Base-by-base conservation (phyloP, 306 rosid species). In the Hippophae tibetana region DNA sequence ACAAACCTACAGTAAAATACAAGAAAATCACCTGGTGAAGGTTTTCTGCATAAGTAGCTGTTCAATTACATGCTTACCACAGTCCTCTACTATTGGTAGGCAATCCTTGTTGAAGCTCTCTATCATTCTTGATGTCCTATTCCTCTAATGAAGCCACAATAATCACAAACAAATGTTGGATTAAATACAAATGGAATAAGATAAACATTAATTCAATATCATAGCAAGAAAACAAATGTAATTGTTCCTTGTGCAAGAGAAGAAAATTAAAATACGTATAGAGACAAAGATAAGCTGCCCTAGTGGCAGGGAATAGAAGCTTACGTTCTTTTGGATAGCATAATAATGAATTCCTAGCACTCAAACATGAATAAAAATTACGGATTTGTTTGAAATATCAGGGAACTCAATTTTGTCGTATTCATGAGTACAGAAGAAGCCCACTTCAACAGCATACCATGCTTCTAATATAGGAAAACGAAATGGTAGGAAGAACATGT, bases 41-140 rank as follows among this genome's bases (percentile, higher is more conserved):
- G 89, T 82, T 76, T 86, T 94, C 68, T 75, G 80, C 90, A 72
- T 72, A 53, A 93, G 69, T 58, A 86, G 81, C 75, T 74, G 81
- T 68, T 84, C 97, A 60, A 93, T 88, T 57, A 62, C 18, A 59
- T 41, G 68, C 81, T 78, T 88, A 68, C 60, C 76, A 58, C 81
- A 72, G 50, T 60, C 71, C 71, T 69, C 72, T 61, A 31, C 59
- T 64, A 57, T 58, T 42, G 72, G 63, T 53, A 72, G 80, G 65
- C 75, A 69, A 58, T 74, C 82, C 80, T 78, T 66, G 66, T 54
- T 41, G 56, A 60, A 60, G 57, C 48, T 54, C 62, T 51, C 53
- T 55, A 66, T 60, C 62, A 74, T 57, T 47, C 69, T 74, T 12
- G 75, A 60, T 52, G 73, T 62, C 61, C 72, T 81, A 60, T 61